Conservation (phyloP, 495 filamentous ascomycete species). For the Trichodelitschia bisporula region DNA sequence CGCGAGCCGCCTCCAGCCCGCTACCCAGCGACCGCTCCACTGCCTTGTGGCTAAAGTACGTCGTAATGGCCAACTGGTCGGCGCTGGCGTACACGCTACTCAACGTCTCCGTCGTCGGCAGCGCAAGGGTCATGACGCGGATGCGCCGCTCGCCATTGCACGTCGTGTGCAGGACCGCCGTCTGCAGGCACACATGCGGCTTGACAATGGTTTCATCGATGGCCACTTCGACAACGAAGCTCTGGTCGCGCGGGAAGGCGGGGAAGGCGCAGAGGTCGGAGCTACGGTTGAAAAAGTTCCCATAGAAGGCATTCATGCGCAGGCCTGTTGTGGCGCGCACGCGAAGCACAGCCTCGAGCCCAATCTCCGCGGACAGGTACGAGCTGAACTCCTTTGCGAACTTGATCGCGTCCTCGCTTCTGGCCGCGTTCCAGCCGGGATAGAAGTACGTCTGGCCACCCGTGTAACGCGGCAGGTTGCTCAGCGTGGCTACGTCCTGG, state of each 20-base stretch:
- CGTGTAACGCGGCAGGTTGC: constrained; percentile 84
- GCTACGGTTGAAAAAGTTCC: constrained; percentile 96
- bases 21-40: constrained; percentile 70
- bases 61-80: constrained; percentile 77
- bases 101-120: constrained; percentile 76
- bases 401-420: constrained; percentile 87
- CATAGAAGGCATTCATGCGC: constrained; percentile 94
- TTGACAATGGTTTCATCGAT: constrained; percentile 91
- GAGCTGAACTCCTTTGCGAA: constrained; percentile 94
- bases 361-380: constrained; percentile 85
- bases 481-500: constrained; percentile 87
- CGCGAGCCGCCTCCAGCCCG: constrained; percentile 73
- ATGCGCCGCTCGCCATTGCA: constrained; percentile 94
- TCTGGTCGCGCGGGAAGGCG: constrained; percentile 89
- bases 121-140: constrained; percentile 73
- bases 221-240: constrained; percentile 95
- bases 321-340: constrained; percentile 87
- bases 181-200: constrained; percentile 81
- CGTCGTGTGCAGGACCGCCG: constrained; percentile 91
- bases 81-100: constrained; percentile 87
- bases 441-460: constrained; percentile 98
- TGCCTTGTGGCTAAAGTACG: constrained; percentile 92
- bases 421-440: constrained; percentile 86
- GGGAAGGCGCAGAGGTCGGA: constrained; percentile 96
- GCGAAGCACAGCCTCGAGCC: constrained; percentile 82